Conservation (phyloP, 2,329 filamentous ascomycete species). For the Fusarium tuaranense region DNA sequence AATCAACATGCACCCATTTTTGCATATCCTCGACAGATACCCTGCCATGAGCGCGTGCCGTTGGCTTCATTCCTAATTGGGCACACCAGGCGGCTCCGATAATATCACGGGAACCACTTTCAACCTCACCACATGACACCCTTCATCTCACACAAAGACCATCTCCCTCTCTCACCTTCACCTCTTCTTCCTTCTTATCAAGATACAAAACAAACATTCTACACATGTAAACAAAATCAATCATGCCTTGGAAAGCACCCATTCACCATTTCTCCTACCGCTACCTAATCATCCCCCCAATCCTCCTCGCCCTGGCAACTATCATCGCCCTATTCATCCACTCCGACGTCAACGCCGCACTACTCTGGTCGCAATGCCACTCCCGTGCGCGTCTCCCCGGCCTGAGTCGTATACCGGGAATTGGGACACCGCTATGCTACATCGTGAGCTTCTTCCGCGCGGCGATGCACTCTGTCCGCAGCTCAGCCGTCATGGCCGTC, state of each 20-base stretch:
- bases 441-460: constrained; percentile 62
- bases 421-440: constrained; percentile 62
- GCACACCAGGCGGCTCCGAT: constrained; percentile 7
- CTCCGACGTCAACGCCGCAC: constrained; percentile 62
- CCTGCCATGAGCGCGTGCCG: background rate
- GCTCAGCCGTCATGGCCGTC: constrained; percentile 54
- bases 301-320: constrained; percentile 59
- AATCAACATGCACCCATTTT: background rate
- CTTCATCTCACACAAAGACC: background rate
- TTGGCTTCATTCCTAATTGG: constrained; percentile 2
- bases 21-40: background rate
- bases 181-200: background rate
- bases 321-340: constrained; percentile 56
- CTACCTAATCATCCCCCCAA: constrained; percentile 62
- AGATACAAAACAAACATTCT: too few species aligned
- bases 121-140: constrained; percentile 32
- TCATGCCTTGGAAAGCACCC: constrained; percentile 52
- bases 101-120: constrained; percentile 37
- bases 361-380: constrained; percentile 67
- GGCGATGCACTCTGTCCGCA: constrained; percentile 56
- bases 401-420: constrained; percentile 57
- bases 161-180: background rate
- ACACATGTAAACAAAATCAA: background rate
- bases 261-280: constrained; percentile 65
- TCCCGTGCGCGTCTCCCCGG: constrained; percentile 58